Evolutionary conservation across 108 stramenopile genomes (phyloP).

Genomic region (Discostella pseudostelligera): DNA sequence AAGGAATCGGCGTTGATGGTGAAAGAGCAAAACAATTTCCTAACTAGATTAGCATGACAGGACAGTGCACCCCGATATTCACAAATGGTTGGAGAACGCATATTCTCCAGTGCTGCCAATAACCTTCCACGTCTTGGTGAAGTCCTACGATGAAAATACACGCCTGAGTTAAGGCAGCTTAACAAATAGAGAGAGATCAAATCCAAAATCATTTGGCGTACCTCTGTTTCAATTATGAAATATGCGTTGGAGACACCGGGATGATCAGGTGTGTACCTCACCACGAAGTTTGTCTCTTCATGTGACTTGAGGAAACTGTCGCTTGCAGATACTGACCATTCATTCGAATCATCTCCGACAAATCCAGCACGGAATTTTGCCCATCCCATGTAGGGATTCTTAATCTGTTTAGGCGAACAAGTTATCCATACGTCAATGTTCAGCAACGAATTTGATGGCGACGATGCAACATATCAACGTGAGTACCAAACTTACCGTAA

Average conservation of each 20-base stretch:
- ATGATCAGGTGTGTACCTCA: constrained; percentile 62
- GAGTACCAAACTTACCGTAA: constrained; percentile 40
- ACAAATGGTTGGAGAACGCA: constrained; percentile 22
- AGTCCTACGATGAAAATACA: constrained; percentile 37
- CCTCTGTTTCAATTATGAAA: constrained; percentile 80
- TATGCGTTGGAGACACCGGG: constrained; percentile 61
- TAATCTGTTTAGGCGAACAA: constrained; percentile 4
- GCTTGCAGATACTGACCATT: constrained; percentile 63
- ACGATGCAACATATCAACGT: background rate
- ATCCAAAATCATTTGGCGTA: background rate
- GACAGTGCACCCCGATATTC: background rate
- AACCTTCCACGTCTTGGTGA: constrained; percentile 81
- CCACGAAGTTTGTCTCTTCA: constrained; percentile 61
- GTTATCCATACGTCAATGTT: background rate
- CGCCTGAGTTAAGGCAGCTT: background rate
- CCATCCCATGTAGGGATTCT: constrained; percentile 87
- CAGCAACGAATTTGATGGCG: background rate
- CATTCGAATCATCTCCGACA: constrained; percentile 53
- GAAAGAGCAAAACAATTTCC: too few species aligned
- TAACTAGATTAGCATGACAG: too few species aligned
- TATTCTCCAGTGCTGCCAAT: constrained; percentile 63
- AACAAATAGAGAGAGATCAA: background rate
- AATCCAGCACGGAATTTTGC: constrained; percentile 82
- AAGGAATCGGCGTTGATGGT: too few species aligned
- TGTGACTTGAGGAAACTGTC: constrained; percentile 63